Base-by-base conservation (phyloP, 371 early-diverging fungal species). In the Syncephalastrum contaminatum region DNA sequence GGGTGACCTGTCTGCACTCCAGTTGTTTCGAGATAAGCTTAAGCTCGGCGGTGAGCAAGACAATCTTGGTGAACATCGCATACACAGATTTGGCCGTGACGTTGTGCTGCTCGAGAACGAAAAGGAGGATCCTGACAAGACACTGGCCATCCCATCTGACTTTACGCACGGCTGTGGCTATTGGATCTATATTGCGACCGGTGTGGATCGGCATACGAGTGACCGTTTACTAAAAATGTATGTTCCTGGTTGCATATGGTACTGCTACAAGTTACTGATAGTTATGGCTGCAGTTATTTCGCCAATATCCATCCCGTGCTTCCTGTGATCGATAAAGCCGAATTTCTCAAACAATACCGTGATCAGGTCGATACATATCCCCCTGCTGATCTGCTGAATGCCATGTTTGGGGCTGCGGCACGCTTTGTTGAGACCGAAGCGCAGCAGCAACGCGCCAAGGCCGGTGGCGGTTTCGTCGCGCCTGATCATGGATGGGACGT, bases 361-460 rank as follows among this genome's bases (percentile, higher is more conserved):
- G 74, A 74, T 51, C 70, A 67, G 51, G 59, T 61, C 21, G 72
- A 77, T n/a, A 62, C 70, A 4, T 77, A 72, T 55, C 78, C 78
- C 4, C 53, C 70, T 4, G 53, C 74, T 16, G 74, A 74, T 27
- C 27, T 77, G 20, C 43, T 77, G 14, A 77, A 77, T 60, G 74
- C 78, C 25, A 77, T 77, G 78, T 65, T 77, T 54, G 78, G 78
- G 40, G 74, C 78, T 5, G 78, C 78, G 4, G 78, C 74, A 18
- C 62, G 78, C 14, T 77, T 72, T 56, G 66, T 73, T 4, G 78
- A 77, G 48, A 64, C 62, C 22, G 76, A 70, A 21, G 53, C 69
- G 0, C 48, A 53, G 4, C 51, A 48, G 58, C 18, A 64, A 61
- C 30, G 47, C 48, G 60, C 63, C 13, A 2, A 20, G 2, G 20